Percentiles rank a stretch among this genome's conserved stretches.
Evolutionary conservation across 2,329 filamentous ascomycete genomes (phyloP).

Genomic region (Penicillium sp.): DNA sequence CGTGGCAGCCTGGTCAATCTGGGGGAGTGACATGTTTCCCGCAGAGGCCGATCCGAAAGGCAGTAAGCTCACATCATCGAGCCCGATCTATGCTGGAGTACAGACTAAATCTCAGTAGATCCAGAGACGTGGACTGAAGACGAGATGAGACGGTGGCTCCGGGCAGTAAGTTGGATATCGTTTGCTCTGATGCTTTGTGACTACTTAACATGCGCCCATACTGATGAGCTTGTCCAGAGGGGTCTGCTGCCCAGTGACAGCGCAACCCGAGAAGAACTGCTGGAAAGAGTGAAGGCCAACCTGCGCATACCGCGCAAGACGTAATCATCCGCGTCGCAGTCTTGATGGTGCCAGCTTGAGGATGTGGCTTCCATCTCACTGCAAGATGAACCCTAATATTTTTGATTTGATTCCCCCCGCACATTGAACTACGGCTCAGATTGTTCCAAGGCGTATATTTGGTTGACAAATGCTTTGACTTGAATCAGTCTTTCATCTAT

Average conservation of each 20-base stretch:
- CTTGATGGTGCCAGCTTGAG: conserved; percentile 5
- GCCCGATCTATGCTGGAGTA: not conserved
- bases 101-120: conserved; percentile 46
- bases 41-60: conserved; percentile 73
- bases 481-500: not conserved
- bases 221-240: conserved; percentile 51
- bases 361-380: not conserved
- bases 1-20: conserved; percentile 80
- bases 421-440: not conserved
- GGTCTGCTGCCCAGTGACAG: conserved; percentile 62
- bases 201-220: not conserved
- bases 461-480: not conserved
- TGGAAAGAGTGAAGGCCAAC: conserved; percentile 71
- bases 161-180: conserved; percentile 61
- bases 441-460: not conserved
- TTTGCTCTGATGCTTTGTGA: too few species aligned
- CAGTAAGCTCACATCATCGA: conserved; percentile 46
- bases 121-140: conserved; percentile 74
- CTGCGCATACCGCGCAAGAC: conserved; percentile 52
- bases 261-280: conserved; percentile 63
- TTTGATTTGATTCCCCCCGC: not conserved
- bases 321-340: conserved; percentile 11
- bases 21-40: conserved; percentile 84
- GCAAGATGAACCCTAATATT: not conserved
- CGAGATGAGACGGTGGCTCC: conserved; percentile 79